Base-by-base conservation (phyloP, 768 basidiomycete species). In the Russula compacta region DNA sequence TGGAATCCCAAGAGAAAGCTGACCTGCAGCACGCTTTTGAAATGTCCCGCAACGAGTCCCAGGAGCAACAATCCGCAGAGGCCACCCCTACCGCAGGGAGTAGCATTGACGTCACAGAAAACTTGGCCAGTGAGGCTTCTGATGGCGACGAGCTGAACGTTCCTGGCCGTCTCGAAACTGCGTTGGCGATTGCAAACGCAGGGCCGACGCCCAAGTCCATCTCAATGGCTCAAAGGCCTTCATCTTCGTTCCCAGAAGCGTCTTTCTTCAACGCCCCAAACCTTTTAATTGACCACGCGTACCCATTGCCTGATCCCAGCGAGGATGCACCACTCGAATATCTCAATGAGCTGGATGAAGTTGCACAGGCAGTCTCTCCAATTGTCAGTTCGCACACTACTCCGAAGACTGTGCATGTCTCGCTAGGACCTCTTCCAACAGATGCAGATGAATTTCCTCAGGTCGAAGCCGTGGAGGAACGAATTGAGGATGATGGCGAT, bases 151-250 rank as follows among this genome's bases (percentile, higher is more conserved):
- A 83, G 53, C 71, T 81, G 19, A 78, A 78, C 24, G 73, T 78
- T 2, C 83, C 79, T 0, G 77, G 78, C 21, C 77, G 84, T 19
- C 72, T 89, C n/a, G 84, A 84, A 66, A 86, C 85, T 1, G 83
- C 80, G 1, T 71, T 89, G 33, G 79, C 86, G 10, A 82, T 89
- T 46, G 88, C 82, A 17, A 84, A 84, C 55, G 78, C 85, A 8
- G 77, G 78, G 6, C 75, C 77, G 14, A 70, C 72, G 10, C 71
- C 66, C 49, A 68, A 65, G 63, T 39, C 67, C 21, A 50, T 59
- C 61, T 55, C 58, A 12, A 46, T 66, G 60, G 11, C 59, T 2
- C 50, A 24, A 43, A 53, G 64, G 24, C 11, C 43, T 17, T 19
- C 55, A 24, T 19, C 40, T 14, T 19, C 59, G 32, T 38, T 62